Evolutionary conservation across 2,329 filamentous ascomycete genomes (phyloP), one percentile per base, ranked within the genome.

Genomic region (Escovopsis sp.): DNA sequence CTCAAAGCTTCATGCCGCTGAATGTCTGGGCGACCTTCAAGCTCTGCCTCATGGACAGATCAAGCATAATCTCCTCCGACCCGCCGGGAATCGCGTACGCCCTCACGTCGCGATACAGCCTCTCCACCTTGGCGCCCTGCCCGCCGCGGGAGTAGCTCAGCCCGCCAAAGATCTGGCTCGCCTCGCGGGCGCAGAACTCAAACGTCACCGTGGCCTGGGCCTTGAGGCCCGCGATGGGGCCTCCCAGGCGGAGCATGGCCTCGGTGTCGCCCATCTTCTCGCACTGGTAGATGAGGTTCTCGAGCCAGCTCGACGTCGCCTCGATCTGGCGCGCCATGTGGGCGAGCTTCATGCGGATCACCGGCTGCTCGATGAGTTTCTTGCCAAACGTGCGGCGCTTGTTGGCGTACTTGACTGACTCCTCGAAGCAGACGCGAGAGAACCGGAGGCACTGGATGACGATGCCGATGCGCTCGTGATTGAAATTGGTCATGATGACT

Each of bases 401-500:
- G 77, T 91, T 84, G 47, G 87, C 88, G 66, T 95, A 98, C 63
- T 93, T 93, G 62, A 96, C 76, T 20, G 83, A 84, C 67, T 98
- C 91, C 61, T 96, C 89, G 70, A 86, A 94, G 74, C 88, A 95
- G 51, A 96, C 89, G 51, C 91, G 87, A 35, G 84, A 81, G 75
- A 98, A 96, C 56, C 91, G 87, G 50, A 95, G 63, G 56, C 81
- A 94, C 66, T 98, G 91, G 68, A 96, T 96, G 66, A 96, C 88
- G 64, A 98, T 96, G 48, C 91, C 91, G 53, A 98, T 88, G 48
- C 91, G 85, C 69, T 98, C 91, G 72, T 96, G 91, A 75, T 96
- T 96, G 72, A 95, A 95, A 74, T 95, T 95, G 60, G 86, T 95
- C 89, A 96, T 96, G 71, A 98, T 89, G 58, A 94, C 87, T 75